These are phyloP conservation scores for Rhododendron mucronatum DNA, from an alignment of 148 eudicot genomes.

Conservation along the genomic window DNA sequence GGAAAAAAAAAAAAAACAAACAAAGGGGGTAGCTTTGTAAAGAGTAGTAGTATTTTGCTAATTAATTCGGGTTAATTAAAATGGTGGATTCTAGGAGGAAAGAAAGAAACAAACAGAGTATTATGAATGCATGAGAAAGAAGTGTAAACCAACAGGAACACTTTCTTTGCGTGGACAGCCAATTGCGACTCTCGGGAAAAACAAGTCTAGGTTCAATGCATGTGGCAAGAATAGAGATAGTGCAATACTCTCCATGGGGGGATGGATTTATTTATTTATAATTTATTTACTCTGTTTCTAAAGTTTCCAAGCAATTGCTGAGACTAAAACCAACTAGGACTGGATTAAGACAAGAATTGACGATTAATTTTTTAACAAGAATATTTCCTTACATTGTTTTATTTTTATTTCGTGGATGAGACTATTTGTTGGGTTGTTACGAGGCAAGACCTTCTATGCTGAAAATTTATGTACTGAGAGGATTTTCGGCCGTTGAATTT, in stretches of 20 bases:
- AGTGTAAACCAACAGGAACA: neutral
- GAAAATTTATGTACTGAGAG: too few relatives aligned
- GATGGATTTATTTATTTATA: neutral
- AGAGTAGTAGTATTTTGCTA: too few relatives aligned
- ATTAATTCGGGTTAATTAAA: too few relatives aligned
- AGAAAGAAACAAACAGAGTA: neutral
- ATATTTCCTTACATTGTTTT: too few relatives aligned
- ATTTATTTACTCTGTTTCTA: too few relatives aligned
- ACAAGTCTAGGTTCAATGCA: neutral
- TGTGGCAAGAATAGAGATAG: neutral
- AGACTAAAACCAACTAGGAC: neutral
- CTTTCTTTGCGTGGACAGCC: neutral
- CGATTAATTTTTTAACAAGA: too few relatives aligned
- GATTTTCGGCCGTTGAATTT: too few relatives aligned
- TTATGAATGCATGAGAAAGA: neutral
- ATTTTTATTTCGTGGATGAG: too few relatives aligned
- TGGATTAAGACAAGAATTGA: too few relatives aligned
- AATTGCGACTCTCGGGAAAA: neutral
- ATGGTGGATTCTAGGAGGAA: neutral
- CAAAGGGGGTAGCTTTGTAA: neutral
- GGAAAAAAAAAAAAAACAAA: too few relatives aligned
- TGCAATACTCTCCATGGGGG: neutral
- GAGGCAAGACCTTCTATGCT: rapidly evolving
- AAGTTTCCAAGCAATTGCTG: neutral
- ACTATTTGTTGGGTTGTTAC: too few relatives aligned